A percentile compares a stretch with the other conserved stretches of the same genome.
These are phyloP conservation scores for Sphaerostilbella broomeana DNA, from an alignment of 2,329 filamentous ascomycete species.

Conservation along the genomic window DNA sequence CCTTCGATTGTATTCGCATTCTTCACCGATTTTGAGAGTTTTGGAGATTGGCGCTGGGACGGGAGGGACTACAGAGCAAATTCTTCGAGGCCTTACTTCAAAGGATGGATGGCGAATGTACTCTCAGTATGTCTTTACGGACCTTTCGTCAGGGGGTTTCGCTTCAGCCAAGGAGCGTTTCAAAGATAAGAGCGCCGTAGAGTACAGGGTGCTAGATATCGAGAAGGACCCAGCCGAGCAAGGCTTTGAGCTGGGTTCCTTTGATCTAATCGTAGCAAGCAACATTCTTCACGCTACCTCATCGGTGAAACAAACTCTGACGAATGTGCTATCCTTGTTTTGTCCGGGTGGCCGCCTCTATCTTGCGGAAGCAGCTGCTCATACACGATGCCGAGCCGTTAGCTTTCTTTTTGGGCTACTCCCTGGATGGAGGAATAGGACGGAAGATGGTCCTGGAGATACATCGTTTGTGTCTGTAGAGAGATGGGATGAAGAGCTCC, in stretches of 20 bases:
- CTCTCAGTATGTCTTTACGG: slow-evolving; percentile 21
- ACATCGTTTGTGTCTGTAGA: slow-evolving; percentile 18
- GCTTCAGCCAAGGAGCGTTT: slow-evolving; percentile 18
- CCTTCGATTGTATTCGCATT: too few species aligned
- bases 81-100: too few species aligned
- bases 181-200: slow-evolving; percentile 4
- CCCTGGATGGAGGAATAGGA: slow-evolving; percentile 17
- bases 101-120: slow-evolving; percentile 2
- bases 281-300: slow-evolving; percentile 1
- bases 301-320: slow-evolving; percentile 18
- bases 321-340: slow-evolving; percentile 1
- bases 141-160: slow-evolving; percentile 20
- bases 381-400: background rate
- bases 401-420: slow-evolving; percentile 1
- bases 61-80: slow-evolving; percentile 24
- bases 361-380: background rate
- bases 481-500: slow-evolving; percentile 9
- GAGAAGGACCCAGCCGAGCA: slow-evolving; percentile 6
- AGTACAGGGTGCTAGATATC: slow-evolving; percentile 22
- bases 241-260: slow-evolving; percentile 8
- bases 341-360: slow-evolving; percentile 2
- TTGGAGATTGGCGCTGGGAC: slow-evolving; percentile 34
- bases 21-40: too few species aligned
- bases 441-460: slow-evolving; percentile 19
- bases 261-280: slow-evolving; percentile 12